phyloP scores from a whole-genome alignment of 2,329 filamentous ascomycete genomes.

The Claviceps arundinis region DNA sequence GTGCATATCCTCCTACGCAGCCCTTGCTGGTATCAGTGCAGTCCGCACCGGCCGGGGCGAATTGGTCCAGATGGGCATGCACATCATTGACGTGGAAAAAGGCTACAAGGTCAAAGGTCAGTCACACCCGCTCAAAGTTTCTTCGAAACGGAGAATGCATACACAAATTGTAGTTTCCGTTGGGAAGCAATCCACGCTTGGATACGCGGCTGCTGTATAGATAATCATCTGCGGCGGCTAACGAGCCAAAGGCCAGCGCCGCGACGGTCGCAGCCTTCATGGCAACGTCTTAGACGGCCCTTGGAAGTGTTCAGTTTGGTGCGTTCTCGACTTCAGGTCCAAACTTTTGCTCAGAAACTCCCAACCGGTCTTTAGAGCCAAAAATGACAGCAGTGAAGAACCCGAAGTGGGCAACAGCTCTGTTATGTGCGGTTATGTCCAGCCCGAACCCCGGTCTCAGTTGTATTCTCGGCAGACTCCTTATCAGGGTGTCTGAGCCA shows the following conservation, averaged over 20 bases:
- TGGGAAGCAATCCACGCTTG: constrained; percentile 4
- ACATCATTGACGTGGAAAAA: constrained; percentile 61
- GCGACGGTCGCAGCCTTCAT: constrained; percentile 1
- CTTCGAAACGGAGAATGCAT: not conserved
- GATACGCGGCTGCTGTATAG: constrained; percentile 5
- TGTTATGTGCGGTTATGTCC: not conserved
- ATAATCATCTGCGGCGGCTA: constrained; percentile 4
- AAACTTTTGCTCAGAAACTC: not conserved
- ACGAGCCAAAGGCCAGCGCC: constrained; percentile 2
- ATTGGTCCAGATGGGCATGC: constrained; percentile 53
- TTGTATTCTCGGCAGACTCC: not conserved
- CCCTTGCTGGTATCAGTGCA: constrained; percentile 42
- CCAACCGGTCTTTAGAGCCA: no score
- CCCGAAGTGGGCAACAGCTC: not conserved
- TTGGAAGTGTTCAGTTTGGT: no score
- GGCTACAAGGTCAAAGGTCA: constrained; percentile 17
- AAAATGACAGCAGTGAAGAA: not conserved
- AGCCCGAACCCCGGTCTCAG: not conserved
- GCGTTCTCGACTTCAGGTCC: not conserved
- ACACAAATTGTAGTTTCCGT: constrained; percentile 7
- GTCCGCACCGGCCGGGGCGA: constrained; percentile 46
- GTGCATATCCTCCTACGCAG: constrained; percentile 51
- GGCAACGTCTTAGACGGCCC: no score
- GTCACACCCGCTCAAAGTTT: not conserved
- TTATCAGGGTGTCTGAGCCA: not conserved